phyloP scores from a whole-genome alignment of 2,329 filamentous ascomycete genomes.

The Venturiaceae sp. region DNA sequence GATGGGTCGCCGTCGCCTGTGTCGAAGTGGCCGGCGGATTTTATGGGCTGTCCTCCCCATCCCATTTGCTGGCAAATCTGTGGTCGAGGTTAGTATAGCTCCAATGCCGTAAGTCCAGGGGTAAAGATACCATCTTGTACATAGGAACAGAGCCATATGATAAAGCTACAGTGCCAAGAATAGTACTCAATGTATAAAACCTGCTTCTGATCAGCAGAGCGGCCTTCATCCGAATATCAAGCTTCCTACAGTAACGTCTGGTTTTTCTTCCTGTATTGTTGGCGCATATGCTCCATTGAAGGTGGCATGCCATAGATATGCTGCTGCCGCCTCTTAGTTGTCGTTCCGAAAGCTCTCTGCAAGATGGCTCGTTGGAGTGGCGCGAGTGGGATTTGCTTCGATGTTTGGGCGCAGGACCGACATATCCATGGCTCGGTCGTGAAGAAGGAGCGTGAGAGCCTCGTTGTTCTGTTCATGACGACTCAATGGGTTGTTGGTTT shows the following conservation, averaged over 20 bases:
- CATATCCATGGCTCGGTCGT: conserved; percentile 25
- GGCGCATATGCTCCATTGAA: conserved; percentile 57
- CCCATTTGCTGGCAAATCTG: conserved; percentile 78
- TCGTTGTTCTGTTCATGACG: conserved; percentile 3
- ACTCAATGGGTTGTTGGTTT: conserved; percentile 11
- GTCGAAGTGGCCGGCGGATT: conserved; percentile 59
- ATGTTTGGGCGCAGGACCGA: conserved; percentile 21
- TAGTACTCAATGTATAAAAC: conserved; percentile 67
- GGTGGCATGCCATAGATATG: conserved; percentile 20
- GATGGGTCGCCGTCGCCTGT: conserved; percentile 52
- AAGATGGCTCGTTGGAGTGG: conserved; percentile 10
- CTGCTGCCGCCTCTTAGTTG: conserved; percentile 15
- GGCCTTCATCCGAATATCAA: not conserved
- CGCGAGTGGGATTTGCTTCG: not conserved
- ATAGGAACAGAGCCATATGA: conserved; percentile 77
- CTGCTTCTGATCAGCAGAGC: conserved; percentile 25
- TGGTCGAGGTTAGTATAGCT: not conserved
- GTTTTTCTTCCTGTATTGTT: conserved; percentile 58
- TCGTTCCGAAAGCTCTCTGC: conserved; percentile 22
- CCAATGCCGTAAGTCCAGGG: not conserved
- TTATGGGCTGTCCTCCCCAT: conserved; percentile 88
- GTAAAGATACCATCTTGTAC: conserved; percentile 65
- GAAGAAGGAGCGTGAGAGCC: conserved; percentile 7
- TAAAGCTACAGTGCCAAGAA: conserved; percentile 68
- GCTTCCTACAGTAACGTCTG: conserved; percentile 49